Evolutionary conservation across 352 stramenopile genomes (phyloP).

Genomic region (Globisporangium nunn): DNA sequence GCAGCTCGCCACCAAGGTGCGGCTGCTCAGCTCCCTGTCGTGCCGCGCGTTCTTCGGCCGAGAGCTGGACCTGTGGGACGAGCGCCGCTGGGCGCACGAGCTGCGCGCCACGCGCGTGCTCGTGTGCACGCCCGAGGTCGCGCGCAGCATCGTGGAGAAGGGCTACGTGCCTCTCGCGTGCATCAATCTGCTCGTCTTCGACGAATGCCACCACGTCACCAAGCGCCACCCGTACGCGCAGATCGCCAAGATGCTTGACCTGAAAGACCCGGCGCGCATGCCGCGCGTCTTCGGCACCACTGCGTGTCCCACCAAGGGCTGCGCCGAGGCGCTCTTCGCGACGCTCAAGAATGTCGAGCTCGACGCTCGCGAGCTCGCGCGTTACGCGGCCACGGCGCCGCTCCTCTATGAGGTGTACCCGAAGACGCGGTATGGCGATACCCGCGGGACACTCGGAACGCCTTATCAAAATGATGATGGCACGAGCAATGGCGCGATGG

Average conservation of each 20-base stretch:
- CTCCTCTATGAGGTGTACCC: slow-evolving; percentile 60
- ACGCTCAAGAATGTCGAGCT: slow-evolving; percentile 67
- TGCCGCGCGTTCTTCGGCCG: slow-evolving; percentile 47
- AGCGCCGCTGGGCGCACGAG: slow-evolving; percentile 47
- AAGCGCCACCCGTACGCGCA: slow-evolving; percentile 88
- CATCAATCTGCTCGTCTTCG: slow-evolving; percentile 86
- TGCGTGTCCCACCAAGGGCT: slow-evolving; percentile 64
- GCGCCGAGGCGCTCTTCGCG: slow-evolving; percentile 59
- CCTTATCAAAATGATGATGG: neutral
- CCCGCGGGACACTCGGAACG: neutral
- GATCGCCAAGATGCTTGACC: slow-evolving; percentile 78
- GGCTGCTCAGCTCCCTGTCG: slow-evolving; percentile 45
- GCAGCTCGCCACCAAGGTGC: slow-evolving; percentile 75
- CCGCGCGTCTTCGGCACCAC: slow-evolving; percentile 85
- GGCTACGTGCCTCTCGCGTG: slow-evolving; percentile 70
- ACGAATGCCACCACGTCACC: slow-evolving; percentile 87
- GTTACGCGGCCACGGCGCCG: slow-evolving; percentile 64
- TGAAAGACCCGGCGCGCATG: slow-evolving; percentile 20
- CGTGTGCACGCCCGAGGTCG: slow-evolving; percentile 83
- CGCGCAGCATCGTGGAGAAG: slow-evolving; percentile 78
- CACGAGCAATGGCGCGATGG: neutral
- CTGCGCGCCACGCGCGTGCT: slow-evolving; percentile 58
- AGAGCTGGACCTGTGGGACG: slow-evolving; percentile 56
- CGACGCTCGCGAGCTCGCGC: slow-evolving; percentile 32
- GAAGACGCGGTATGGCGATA: slow-evolving; percentile 6